Percentiles rank a stretch among this genome's conserved stretches.
These are phyloP conservation scores for Phaeophleospora eucalypticola DNA, from an alignment of 2,329 filamentous ascomycete species.

Conservation along the genomic window DNA sequence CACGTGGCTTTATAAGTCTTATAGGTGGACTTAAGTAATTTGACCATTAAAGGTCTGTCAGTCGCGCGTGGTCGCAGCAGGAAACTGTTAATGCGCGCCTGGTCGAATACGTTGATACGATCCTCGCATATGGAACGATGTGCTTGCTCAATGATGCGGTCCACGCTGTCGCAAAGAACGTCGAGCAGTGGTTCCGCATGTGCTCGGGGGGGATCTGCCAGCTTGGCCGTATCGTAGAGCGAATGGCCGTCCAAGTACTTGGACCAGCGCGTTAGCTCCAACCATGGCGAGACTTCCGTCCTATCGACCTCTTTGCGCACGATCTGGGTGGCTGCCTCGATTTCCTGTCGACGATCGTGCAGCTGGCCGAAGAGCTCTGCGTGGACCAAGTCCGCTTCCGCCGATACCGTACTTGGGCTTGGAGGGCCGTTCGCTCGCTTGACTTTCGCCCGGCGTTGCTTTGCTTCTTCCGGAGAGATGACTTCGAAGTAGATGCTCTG, in stretches of 20 bases:
- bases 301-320: neutral
- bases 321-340: neutral
- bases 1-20: slow-evolving; percentile 15
- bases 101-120: slow-evolving; percentile 15
- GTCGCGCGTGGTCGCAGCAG: slow-evolving; percentile 4
- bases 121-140: slow-evolving; percentile 11
- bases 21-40: slow-evolving; percentile 14
- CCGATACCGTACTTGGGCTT: too few relatives aligned
- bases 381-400: neutral
- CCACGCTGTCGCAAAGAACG: slow-evolving; percentile 7
- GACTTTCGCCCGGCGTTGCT: too few relatives aligned
- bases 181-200: neutral
- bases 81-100: slow-evolving; percentile 19
- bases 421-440: too few relatives aligned
- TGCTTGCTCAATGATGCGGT: slow-evolving; percentile 10
- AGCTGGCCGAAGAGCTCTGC: neutral
- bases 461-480: neutral
- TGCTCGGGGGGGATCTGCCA: neutral
- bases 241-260: neutral
- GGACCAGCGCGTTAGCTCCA: slow-evolving; percentile 4
- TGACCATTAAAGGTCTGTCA: slow-evolving; percentile 15
- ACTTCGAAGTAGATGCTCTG: slow-evolving; percentile 3
- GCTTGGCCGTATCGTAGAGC: neutral
- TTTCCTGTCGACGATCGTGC: too few relatives aligned
- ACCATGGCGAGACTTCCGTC: slow-evolving; percentile 3